Conservation (phyloP, 208 protist species). For the Naegleria lovaniensis region DNA sequence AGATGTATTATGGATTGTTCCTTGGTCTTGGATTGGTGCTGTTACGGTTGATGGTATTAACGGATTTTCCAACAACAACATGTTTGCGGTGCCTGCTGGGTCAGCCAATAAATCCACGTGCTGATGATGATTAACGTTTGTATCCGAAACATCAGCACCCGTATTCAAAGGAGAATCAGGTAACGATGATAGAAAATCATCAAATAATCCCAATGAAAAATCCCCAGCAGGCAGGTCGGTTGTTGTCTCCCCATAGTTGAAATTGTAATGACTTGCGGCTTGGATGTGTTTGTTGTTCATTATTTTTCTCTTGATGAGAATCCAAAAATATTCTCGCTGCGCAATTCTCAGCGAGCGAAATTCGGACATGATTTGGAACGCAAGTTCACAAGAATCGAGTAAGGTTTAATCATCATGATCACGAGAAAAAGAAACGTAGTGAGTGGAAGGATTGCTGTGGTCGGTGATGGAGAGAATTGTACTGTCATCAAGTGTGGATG, state of each 20-base stretch:
- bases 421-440: too few relatives aligned
- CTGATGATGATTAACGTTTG: not conserved
- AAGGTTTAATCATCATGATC: too few relatives aligned
- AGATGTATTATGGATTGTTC: not conserved
- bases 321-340: too few relatives aligned
- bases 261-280: not conserved
- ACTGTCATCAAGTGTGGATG: too few relatives aligned
- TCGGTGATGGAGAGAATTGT: too few relatives aligned
- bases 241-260: not conserved
- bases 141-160: not conserved
- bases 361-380: too few relatives aligned
- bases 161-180: not conserved
- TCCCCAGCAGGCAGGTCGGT: not conserved
- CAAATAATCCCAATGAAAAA: not conserved
- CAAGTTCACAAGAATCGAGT: too few relatives aligned
- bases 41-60: not conserved
- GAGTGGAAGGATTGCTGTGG: too few relatives aligned
- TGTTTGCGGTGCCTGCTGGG: too few relatives aligned
- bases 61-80: too few relatives aligned
- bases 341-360: too few relatives aligned
- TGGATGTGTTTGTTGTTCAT: not conserved
- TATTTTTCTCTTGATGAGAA: not conserved
- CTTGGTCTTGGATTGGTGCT: not conserved
- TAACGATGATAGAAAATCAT: not conserved
- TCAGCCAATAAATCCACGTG: not conserved